Evolutionary conservation across 345 rosid species (phyloP).

Genomic region (Nasturtium officinale): DNA sequence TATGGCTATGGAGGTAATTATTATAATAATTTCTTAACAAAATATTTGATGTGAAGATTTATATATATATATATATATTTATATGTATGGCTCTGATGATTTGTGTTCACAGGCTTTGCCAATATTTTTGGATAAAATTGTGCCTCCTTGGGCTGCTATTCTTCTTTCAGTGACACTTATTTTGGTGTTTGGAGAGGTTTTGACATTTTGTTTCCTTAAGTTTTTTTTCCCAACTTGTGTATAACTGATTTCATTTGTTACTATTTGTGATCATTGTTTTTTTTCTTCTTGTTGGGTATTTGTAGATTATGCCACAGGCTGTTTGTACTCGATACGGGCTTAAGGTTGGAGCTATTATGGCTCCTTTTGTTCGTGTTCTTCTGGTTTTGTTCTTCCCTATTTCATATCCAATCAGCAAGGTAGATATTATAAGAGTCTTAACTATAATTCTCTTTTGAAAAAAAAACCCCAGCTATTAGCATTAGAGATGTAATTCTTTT

Average conservation of each 20-base stretch:
- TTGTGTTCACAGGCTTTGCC: slow-evolving; percentile 62
- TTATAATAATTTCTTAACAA: not conserved
- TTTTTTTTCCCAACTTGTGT: not conserved
- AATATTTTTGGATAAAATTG: slow-evolving; percentile 81
- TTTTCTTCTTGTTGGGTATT: not conserved
- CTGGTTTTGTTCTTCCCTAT: slow-evolving; percentile 74
- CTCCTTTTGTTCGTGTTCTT: slow-evolving; percentile 79
- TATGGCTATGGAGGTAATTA: slow-evolving; percentile 87
- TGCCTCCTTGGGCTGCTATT: slow-evolving; percentile 82
- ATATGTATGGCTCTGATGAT: not conserved
- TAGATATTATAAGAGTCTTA: slow-evolving; percentile 30
- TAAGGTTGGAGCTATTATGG: slow-evolving; percentile 83
- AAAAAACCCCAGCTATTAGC: not conserved
- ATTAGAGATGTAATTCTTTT: not conserved
- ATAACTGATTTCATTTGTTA: not conserved
- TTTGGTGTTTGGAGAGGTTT: slow-evolving; percentile 87
- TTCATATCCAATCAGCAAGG: slow-evolving; percentile 97
- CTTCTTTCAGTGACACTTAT: slow-evolving; percentile 81
- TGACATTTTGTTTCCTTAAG: not conserved
- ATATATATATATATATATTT: no score
- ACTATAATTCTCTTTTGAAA: not conserved
- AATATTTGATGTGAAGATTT: not conserved
- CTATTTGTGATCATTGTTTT: not conserved
- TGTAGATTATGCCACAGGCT: slow-evolving; percentile 91
- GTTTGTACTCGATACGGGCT: slow-evolving; percentile 91